Base-by-base conservation (phyloP, 2,329 filamentous ascomycete species). In the Aspergillus latus region DNA sequence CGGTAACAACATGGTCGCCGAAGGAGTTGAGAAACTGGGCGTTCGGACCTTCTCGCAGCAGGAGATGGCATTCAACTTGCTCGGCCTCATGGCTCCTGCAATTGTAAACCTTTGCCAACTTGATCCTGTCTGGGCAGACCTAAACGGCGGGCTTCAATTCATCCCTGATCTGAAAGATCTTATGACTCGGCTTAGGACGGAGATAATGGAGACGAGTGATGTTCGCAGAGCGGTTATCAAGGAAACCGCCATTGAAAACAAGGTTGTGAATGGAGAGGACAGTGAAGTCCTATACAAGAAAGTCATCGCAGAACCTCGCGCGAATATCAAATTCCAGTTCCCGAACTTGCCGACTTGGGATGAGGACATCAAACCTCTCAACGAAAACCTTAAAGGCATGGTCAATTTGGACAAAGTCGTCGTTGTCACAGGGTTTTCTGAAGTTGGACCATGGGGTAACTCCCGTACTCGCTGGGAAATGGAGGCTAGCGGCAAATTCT, bases 1-100 rank as follows among this genome's bases (percentile, higher is more conserved):
- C 64, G 92, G 89, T 69, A 97, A 97, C 82, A 97, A 99, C 76
- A 87, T 97, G 66, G 92, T 97, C 63, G 94, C 94, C 36, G 93
- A 97, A 74, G 94, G 93, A 58, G 91, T 99, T 55, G 94, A 99
- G 80, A 90, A 90, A 67, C 94, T 95, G 64, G 94, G 94, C 68
- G 94, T 97, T 28, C 92, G 94, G 67, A 99, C 94, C 3, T 99
- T 99, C 82, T 97, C 93, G 8, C 94, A 97, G 78, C 92, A 96
- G 74, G 94, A 99, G 77, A 99, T 99, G 94, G 94, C 94, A 13
- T 99, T 99, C 83, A 99, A 99, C 78, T 78, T 99, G 64, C 85
- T 99, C 44, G 93, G 94, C 65, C 84, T 99, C 52, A 96, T 99
- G 94, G 89, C 92, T 1, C 92, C 94, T 37, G 84, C 88, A 29